Evolutionary conservation across 2,329 filamentous ascomycete genomes (phyloP).

Genomic region (Phialophora macrospora): DNA sequence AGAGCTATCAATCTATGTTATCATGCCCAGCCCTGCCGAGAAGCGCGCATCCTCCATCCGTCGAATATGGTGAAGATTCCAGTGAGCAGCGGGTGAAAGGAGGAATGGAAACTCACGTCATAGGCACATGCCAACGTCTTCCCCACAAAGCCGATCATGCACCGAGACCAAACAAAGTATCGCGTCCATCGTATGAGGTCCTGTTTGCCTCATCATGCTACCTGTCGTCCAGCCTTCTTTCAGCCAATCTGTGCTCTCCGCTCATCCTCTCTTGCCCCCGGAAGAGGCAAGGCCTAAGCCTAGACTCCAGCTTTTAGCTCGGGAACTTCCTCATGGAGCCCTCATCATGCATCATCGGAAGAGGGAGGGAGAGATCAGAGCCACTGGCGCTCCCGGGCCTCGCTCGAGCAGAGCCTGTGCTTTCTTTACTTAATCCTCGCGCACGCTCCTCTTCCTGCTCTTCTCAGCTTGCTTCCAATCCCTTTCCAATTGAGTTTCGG

Average conservation of each 20-base stretch:
- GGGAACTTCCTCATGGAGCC: neutral
- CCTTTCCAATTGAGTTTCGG: conserved; percentile 2
- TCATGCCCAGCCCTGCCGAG: conserved; percentile 5
- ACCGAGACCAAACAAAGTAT: conserved; percentile 25
- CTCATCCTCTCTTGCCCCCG: conserved; percentile 20
- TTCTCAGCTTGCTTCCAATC: conserved; percentile 2
- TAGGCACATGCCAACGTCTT: conserved; percentile 26
- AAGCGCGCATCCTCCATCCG: neutral
- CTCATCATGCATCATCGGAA: conserved; percentile 17
- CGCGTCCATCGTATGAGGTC: conserved; percentile 5
- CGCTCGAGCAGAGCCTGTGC: conserved; percentile 9
- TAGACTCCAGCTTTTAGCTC: conserved; percentile 11
- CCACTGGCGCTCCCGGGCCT: conserved; percentile 11
- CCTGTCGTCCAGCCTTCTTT: conserved; percentile 23
- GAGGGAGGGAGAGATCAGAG: conserved; percentile 1
- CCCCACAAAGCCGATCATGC: conserved; percentile 33
- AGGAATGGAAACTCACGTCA: conserved; percentile 11
- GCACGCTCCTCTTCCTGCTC: conserved; percentile 23
- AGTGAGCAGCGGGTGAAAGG: conserved; percentile 17
- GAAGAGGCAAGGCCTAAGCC: conserved; percentile 2
- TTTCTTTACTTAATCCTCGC: conserved; percentile 28
- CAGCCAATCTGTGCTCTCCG: conserved; percentile 25
- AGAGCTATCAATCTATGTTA: neutral
- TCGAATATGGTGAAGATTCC: neutral
- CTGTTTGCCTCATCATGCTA: conserved; percentile 17